These are phyloP conservation scores for Phialophora macrospora DNA, from an alignment of 2,329 filamentous ascomycete species.

Conservation along the genomic window DNA sequence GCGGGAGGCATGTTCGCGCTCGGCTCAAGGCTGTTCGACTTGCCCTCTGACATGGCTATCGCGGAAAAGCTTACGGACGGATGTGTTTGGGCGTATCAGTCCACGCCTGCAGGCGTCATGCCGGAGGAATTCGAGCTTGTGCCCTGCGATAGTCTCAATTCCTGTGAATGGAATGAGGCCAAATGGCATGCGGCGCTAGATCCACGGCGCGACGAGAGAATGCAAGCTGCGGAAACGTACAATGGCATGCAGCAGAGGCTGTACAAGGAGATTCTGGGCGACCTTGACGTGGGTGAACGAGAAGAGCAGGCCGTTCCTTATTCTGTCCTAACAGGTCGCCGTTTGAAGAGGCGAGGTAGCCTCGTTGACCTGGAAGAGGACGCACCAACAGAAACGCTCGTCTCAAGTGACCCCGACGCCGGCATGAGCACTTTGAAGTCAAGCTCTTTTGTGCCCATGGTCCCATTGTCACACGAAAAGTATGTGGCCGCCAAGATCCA, in stretches of 20 bases:
- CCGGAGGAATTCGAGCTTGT: slow-evolving; percentile 62
- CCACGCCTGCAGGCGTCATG: slow-evolving; percentile 64
- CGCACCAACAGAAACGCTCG: slow-evolving; percentile 28
- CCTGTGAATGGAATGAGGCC: slow-evolving; percentile 61
- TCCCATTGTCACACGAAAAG: slow-evolving; percentile 48
- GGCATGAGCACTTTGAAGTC: slow-evolving; percentile 12
- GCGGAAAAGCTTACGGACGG: slow-evolving; percentile 63
- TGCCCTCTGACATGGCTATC: slow-evolving; percentile 60
- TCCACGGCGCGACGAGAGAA: slow-evolving; percentile 40
- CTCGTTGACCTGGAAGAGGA: slow-evolving; percentile 34
- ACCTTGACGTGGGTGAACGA: slow-evolving; percentile 2
- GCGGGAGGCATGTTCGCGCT: slow-evolving; percentile 67
- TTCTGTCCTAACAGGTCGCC: slow-evolving; percentile 6
- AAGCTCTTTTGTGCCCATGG: slow-evolving; percentile 28
- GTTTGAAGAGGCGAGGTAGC: slow-evolving; percentile 40
- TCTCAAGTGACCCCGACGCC: slow-evolving; percentile 17
- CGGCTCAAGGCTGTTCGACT: slow-evolving; percentile 61
- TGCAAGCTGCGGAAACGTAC: slow-evolving; percentile 35
- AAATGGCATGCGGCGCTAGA: slow-evolving; percentile 54
- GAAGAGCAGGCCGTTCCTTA: slow-evolving; percentile 6
- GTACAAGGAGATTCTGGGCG: slow-evolving; percentile 24
- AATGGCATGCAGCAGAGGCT: slow-evolving; percentile 36
- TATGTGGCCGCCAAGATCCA: slow-evolving; percentile 48
- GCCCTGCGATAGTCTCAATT: slow-evolving; percentile 52
- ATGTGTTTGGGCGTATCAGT: slow-evolving; percentile 67